These are phyloP conservation scores for Senna tora DNA, from an alignment of 306 rosid species.

Conservation along the genomic window DNA sequence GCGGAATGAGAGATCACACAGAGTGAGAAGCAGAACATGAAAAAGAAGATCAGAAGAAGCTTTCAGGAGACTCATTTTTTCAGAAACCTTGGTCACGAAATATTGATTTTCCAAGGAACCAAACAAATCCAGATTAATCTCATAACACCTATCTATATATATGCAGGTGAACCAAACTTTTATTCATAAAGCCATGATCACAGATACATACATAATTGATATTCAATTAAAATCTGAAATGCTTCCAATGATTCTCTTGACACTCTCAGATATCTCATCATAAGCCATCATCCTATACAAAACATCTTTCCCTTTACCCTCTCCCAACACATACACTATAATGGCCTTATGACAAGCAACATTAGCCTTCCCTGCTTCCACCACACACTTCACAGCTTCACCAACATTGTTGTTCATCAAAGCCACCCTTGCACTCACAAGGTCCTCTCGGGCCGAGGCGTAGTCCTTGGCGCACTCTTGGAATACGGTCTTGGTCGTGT, in stretches of 20 bases:
- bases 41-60: too few relatives aligned
- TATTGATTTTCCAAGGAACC: not conserved
- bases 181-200: not conserved
- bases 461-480: not conserved
- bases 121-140: not conserved
- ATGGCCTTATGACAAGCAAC: not conserved
- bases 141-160: not conserved
- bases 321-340: not conserved
- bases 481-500: not conserved
- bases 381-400: not conserved
- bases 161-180: too few relatives aligned
- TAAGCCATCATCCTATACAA: constrained; percentile 12
- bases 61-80: too few relatives aligned
- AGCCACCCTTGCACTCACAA: not conserved
- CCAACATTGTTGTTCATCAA: constrained; percentile 3
- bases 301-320: not conserved
- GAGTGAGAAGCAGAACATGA: too few relatives aligned
- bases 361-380: not conserved
- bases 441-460: constrained; percentile 11
- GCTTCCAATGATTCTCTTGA: constrained; percentile 30
- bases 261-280: constrained; percentile 34
- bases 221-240: not conserved
- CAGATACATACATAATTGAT: not conserved
- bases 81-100: too few relatives aligned
- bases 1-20: too few relatives aligned